phyloP scores from a whole-genome alignment of 2,329 filamentous ascomycete species.

The Colletotrichum higginsianum region DNA sequence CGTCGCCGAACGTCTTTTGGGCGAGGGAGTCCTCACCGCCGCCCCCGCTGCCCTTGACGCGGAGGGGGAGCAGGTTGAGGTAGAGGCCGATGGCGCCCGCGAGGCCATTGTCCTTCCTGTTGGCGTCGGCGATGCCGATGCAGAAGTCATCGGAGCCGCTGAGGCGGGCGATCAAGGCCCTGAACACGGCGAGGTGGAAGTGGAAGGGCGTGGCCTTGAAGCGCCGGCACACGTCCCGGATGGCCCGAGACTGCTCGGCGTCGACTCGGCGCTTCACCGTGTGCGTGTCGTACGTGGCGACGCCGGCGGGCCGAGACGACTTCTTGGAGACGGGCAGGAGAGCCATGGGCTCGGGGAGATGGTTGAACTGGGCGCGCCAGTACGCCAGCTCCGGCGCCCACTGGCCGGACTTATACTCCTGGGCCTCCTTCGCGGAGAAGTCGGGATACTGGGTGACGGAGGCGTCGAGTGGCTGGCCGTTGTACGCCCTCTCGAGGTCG shows the following conservation, averaged over 20 bases:
- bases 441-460: background rate
- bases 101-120: slow-evolving; percentile 49
- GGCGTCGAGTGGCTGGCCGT: background rate
- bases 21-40: no score
- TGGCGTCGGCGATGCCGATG: slow-evolving; percentile 65
- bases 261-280: background rate
- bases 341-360: background rate
- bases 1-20: background rate
- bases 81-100: slow-evolving; percentile 59
- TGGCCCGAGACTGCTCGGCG: background rate
- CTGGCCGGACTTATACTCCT: background rate
- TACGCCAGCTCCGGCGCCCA: background rate
- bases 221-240: background rate
- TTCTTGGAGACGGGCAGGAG: background rate
- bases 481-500: background rate
- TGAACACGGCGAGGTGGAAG: slow-evolving; percentile 59
- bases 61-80: slow-evolving; percentile 64
- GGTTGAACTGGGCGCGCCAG: slow-evolving; percentile 2
- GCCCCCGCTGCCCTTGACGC: slow-evolving; percentile 48
- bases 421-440: background rate
- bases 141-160: slow-evolving; percentile 52
- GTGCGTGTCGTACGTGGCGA: background rate
- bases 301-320: background rate
- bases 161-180: background rate
- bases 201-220: slow-evolving; percentile 55